These are phyloP conservation scores for Mortierella claussenii DNA, from an alignment of 192 early-diverging fungal species.

Conservation along the genomic window DNA sequence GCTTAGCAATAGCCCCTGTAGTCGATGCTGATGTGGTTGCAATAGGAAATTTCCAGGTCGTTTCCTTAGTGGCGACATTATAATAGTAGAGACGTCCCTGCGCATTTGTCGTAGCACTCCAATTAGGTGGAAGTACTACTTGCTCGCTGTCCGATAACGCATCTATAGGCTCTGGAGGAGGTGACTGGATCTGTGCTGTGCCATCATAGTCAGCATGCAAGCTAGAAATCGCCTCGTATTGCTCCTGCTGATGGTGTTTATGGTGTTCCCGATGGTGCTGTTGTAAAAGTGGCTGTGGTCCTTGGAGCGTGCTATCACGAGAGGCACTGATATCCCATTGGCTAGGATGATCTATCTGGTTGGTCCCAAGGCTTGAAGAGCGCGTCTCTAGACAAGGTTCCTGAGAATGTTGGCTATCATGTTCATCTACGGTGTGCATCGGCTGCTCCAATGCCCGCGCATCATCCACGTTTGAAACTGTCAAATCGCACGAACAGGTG, in stretches of 20 bases:
- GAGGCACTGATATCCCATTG: no score
- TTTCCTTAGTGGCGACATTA: slow-evolving; percentile 39
- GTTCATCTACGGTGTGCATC: no score
- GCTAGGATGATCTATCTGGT: no score
- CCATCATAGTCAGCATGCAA: background rate
- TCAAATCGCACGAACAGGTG: no score
- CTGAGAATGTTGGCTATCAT: no score
- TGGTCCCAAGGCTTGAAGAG: no score
- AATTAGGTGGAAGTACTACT: slow-evolving; percentile 33
- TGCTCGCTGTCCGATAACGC: slow-evolving; percentile 12
- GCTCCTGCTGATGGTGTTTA: background rate
- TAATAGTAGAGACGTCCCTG: slow-evolving; percentile 41
- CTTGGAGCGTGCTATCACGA: no score
- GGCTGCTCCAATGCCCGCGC: no score
- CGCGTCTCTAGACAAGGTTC: no score
- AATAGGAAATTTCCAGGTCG: slow-evolving; percentile 37
- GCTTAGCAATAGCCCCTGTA: background rate
- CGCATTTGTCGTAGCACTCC: slow-evolving; percentile 50
- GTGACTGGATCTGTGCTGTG: slow-evolving; percentile 5
- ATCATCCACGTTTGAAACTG: no score
- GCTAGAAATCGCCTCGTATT: background rate
- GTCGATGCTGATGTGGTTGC: background rate
- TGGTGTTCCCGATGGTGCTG: no score
- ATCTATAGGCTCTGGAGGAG: slow-evolving; percentile 41
- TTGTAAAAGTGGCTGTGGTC: no score